Evolutionary conservation across 169 alveolate genomes (phyloP).

Genomic region (Eimeria sp.): DNA sequence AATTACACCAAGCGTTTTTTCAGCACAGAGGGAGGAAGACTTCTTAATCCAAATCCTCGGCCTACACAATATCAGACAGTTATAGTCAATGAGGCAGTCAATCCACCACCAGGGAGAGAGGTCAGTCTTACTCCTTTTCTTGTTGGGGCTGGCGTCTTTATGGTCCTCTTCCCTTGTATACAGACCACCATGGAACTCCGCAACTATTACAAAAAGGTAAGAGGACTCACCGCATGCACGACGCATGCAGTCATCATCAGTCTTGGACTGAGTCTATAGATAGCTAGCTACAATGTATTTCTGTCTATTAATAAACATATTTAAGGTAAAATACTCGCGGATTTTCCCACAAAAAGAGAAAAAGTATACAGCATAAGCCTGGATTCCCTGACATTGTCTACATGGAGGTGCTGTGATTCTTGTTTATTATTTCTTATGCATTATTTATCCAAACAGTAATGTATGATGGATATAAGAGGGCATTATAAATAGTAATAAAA

Average conservation of each 20-base stretch:
- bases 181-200: conserved; percentile 43
- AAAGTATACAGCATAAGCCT: no score
- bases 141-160: conserved; percentile 17
- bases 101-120: conserved; percentile 41
- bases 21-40: conserved; percentile 48
- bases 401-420: neutral
- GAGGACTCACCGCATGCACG: neutral
- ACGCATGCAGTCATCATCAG: no score
- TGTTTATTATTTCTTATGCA: no score
- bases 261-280: no score
- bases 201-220: conserved; percentile 40
- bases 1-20: neutral
- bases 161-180: conserved; percentile 49
- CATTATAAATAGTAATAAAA: no score
- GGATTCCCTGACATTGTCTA: no score
- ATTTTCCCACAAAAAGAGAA: no score
- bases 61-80: conserved; percentile 54
- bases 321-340: no score
- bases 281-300: no score
- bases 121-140: conserved; percentile 28
- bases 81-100: conserved; percentile 44
- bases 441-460: no score
- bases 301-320: no score
- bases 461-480: no score
- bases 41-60: conserved; percentile 16